Evolutionary conservation across 1,284 basidiomycete species (phyloP).

Genomic region (Ustilago curta): DNA sequence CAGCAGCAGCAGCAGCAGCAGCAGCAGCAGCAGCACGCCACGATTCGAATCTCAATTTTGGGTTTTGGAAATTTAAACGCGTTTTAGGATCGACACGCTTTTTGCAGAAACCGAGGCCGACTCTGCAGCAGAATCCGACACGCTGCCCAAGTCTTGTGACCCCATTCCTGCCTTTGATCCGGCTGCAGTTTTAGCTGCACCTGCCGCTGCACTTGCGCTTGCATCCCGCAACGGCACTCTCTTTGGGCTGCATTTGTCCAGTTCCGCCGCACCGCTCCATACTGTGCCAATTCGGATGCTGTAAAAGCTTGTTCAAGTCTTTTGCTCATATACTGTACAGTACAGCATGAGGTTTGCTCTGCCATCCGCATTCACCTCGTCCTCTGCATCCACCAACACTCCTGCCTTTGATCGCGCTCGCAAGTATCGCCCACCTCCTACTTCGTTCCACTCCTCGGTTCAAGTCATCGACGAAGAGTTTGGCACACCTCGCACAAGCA

Average conservation of each 20-base stretch:
- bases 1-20: not conserved
- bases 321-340: not conserved
- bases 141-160: conserved; percentile 1
- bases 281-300: not conserved
- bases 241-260: too few relatives aligned
- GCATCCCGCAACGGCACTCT: too few relatives aligned
- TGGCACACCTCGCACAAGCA: conserved; percentile 39
- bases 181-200: too few relatives aligned
- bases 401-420: conserved; percentile 45
- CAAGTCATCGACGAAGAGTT: conserved; percentile 48
- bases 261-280: conserved; percentile 9
- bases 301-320: not conserved
- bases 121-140: not conserved
- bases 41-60: conserved; percentile 7
- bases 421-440: conserved; percentile 51
- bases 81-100: conserved; percentile 1
- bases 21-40: not conserved
- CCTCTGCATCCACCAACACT: conserved; percentile 17
- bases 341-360: conserved; percentile 27
- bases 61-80: not conserved
- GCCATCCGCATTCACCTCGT: conserved; percentile 13
- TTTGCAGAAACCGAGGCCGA: not conserved
- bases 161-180: conserved; percentile 2
- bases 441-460: conserved; percentile 45
- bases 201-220: too few relatives aligned